Conservation (phyloP, 768 basidiomycete species). For the Hydnomerulius pinastri region DNA sequence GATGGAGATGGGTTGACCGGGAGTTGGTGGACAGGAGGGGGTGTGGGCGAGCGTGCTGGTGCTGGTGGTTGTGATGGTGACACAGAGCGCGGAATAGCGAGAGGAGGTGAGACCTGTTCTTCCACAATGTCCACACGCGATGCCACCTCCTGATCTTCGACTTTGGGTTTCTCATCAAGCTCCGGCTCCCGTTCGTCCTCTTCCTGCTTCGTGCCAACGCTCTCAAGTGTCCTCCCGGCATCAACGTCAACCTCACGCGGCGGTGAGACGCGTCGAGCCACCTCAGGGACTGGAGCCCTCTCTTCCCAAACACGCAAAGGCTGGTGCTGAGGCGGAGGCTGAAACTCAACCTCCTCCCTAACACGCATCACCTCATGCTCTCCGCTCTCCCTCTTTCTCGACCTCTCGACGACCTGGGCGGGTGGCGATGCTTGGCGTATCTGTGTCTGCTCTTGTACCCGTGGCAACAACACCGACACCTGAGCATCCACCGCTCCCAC, state of each 20-base stretch:
- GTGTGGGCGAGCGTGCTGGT: not conserved
- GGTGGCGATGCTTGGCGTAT: constrained; percentile 6
- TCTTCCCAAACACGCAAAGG: constrained; percentile 33
- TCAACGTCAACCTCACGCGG: not conserved
- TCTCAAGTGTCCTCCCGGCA: not conserved
- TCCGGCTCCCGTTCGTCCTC: not conserved
- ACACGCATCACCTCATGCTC: not conserved
- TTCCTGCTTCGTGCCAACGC: not conserved
- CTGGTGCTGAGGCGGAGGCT: constrained; percentile 14
- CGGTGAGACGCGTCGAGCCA: constrained; percentile 16
- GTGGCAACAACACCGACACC: not conserved
- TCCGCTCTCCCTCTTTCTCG: not conserved
- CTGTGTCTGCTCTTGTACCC: constrained; percentile 5
- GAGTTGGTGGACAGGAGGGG: not conserved
- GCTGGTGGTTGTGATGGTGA: constrained; percentile 9
- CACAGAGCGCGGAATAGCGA: not conserved
- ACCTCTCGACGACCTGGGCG: not conserved
- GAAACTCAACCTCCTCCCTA: not conserved
- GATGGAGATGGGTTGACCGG: not conserved
- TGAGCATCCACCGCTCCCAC: not conserved
- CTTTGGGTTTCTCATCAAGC: not conserved
- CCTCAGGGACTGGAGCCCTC: constrained; percentile 9
- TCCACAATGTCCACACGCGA: constrained; percentile 1
- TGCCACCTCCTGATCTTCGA: not conserved
- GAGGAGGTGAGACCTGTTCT: constrained; percentile 9